Percentiles rank a stretch among this genome's conserved stretches.
phyloP scores from a whole-genome alignment of 2,329 filamentous ascomycete species.

The Scytalidium sp. region DNA sequence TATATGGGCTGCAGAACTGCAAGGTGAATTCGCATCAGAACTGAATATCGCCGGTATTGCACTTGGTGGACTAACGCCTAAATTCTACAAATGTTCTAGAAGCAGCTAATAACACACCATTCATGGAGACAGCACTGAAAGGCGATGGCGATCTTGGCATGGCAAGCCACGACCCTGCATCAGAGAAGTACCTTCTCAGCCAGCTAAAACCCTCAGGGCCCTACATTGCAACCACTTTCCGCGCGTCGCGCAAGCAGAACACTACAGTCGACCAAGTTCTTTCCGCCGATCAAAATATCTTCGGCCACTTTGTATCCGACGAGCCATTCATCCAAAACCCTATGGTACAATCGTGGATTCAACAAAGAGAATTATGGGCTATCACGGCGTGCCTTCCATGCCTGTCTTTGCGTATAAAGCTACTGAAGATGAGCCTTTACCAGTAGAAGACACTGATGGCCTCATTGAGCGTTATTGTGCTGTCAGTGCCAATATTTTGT shows the following conservation, averaged over 20 bases:
- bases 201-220: conserved; percentile 17
- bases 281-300: conserved; percentile 34
- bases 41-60: conserved; percentile 46
- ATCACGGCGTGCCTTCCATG: conserved; percentile 38
- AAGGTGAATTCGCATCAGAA: conserved; percentile 50
- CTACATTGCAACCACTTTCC: conserved; percentile 32
- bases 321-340: conserved; percentile 12
- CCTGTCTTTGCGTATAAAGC: conserved; percentile 48
- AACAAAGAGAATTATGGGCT: conserved; percentile 3
- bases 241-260: conserved; percentile 22
- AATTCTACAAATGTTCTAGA: conserved; percentile 36
- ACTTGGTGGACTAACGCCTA: conserved; percentile 44
- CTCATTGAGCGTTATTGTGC: conserved; percentile 38
- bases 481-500: conserved; percentile 36
- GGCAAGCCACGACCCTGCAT: conserved; percentile 6
- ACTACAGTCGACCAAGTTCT: conserved; percentile 18
- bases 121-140: conserved; percentile 23
- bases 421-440: conserved; percentile 40
- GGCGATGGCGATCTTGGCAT: conserved; percentile 10
- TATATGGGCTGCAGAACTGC: conserved; percentile 50
- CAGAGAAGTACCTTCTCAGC: conserved; percentile 4
- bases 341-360: not conserved
- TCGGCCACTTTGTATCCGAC: conserved; percentile 38
- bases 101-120: conserved; percentile 27
- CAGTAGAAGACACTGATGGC: conserved; percentile 38